Evolutionary conservation across 768 basidiomycete species (phyloP).

Genomic region (Arthromyces matolae): DNA sequence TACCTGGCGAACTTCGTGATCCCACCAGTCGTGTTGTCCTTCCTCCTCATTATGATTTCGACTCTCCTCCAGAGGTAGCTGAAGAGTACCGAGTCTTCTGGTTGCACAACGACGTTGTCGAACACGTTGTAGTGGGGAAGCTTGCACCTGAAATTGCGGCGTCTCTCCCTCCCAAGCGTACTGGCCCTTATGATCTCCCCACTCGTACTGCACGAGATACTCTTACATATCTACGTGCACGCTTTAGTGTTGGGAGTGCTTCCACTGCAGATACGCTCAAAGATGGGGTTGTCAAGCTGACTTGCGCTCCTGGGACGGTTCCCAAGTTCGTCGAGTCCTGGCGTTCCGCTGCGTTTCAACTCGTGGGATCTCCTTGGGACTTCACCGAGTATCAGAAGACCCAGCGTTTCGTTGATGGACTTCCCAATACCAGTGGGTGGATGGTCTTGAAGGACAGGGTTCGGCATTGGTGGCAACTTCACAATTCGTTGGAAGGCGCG

Average conservation of each 20-base stretch:
- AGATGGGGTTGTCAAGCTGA: not conserved
- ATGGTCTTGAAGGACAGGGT: not conserved
- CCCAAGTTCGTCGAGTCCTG: not conserved
- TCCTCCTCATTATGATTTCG: not conserved
- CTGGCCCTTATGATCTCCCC: not conserved
- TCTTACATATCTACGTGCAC: not conserved
- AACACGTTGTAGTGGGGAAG: not conserved
- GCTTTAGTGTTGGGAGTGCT: conserved; percentile 1
- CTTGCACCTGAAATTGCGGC: not conserved
- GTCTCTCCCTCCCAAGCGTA: not conserved
- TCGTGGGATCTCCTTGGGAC: not conserved
- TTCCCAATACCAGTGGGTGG: not conserved
- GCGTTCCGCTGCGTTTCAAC: not conserved
- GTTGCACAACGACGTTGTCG: not conserved
- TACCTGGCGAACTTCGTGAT: not conserved
- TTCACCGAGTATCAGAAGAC: not conserved
- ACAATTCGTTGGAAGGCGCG: not conserved
- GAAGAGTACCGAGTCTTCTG: not conserved
- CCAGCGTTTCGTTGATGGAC: not conserved
- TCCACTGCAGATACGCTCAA: not conserved
- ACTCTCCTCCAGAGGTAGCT: not conserved
- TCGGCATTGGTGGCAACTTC: not conserved
- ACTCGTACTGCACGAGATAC: not conserved
- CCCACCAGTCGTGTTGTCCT: not conserved
- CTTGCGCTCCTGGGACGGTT: not conserved